Percentiles rank a stretch among this genome's conserved stretches.
These are phyloP conservation scores for Biscogniauxia marginata DNA, from an alignment of 2,329 filamentous ascomycete species.

Conservation along the genomic window DNA sequence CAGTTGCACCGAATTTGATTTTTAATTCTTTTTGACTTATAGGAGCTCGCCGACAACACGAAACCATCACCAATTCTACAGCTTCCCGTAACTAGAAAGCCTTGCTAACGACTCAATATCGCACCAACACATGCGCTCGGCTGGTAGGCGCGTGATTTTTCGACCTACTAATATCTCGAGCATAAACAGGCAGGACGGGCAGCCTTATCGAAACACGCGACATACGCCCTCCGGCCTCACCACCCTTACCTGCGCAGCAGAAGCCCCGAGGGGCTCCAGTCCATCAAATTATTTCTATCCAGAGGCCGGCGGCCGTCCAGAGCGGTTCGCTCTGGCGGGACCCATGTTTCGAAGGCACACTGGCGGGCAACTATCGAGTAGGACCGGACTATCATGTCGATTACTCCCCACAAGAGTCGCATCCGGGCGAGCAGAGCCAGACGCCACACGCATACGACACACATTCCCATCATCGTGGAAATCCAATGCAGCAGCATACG, in stretches of 20 bases:
- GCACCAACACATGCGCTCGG: conserved; percentile 38
- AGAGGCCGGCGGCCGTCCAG: conserved; percentile 68
- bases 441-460: conserved; percentile 62
- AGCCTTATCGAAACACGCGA: conserved; percentile 32
- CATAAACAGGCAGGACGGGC: conserved; percentile 30
- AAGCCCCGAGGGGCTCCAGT: conserved; percentile 55
- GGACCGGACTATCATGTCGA: conserved; percentile 71
- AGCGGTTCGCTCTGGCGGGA: conserved; percentile 75
- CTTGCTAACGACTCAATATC: conserved; percentile 24
- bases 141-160: conserved; percentile 31
- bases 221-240: conserved; percentile 28
- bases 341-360: conserved; percentile 70
- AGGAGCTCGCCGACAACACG: conserved; percentile 23
- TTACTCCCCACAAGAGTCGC: conserved; percentile 67
- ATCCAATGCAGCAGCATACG: conserved; percentile 50
- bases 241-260: conserved; percentile 34
- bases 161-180: conserved; percentile 26
- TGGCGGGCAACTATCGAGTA: conserved; percentile 73
- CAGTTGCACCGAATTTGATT: conserved; percentile 28
- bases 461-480: conserved; percentile 46
- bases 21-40: conserved; percentile 26
- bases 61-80: conserved; percentile 24
- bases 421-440: conserved; percentile 64
- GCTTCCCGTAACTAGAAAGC: conserved; percentile 20
- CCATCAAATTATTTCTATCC: conserved; percentile 58